These are phyloP conservation scores for Plasmopara viticola DNA, from an alignment of 352 stramenopile genomes.

Conservation along the genomic window DNA sequence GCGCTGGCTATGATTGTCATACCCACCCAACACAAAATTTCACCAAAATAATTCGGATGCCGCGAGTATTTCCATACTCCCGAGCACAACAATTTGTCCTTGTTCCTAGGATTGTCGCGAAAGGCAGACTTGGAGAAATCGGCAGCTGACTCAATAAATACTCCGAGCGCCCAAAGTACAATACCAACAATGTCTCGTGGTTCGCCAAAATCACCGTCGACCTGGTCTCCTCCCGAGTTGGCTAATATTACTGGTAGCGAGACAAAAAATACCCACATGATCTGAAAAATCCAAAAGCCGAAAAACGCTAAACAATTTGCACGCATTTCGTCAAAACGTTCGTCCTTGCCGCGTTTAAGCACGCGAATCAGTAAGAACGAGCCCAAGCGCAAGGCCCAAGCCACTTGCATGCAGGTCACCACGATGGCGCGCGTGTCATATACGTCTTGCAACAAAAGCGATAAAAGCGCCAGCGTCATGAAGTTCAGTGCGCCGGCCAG, in stretches of 20 bases:
- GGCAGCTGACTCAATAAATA: constrained; percentile 48
- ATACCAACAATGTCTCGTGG: constrained; percentile 35
- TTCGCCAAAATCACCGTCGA: constrained; percentile 27
- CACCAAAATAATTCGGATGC: constrained; percentile 91
- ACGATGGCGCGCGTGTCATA: constrained; percentile 46
- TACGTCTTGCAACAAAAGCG: constrained; percentile 36
- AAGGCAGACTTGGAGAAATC: constrained; percentile 63
- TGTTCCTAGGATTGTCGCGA: constrained; percentile 37
- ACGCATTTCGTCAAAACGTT: constrained; percentile 73
- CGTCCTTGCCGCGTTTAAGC: constrained; percentile 62
- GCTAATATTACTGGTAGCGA: constrained; percentile 60
- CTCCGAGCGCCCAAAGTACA: constrained; percentile 48
- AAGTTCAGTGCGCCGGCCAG: constrained; percentile 60
- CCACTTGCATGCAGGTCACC: constrained; percentile 34
- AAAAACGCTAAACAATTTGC: constrained; percentile 57
- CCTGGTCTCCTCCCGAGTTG: constrained; percentile 34
- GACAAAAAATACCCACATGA: constrained; percentile 74
- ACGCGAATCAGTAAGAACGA: constrained; percentile 60
- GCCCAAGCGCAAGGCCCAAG: constrained; percentile 63
- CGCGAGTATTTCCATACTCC: constrained; percentile 85
- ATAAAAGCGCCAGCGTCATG: constrained; percentile 41
- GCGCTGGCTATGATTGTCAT: constrained; percentile 37
- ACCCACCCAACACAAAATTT: constrained; percentile 88
- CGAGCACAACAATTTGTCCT: constrained; percentile 43
- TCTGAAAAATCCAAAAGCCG: constrained; percentile 77